These are phyloP conservation scores for Aquilaria malaccensis DNA, from an alignment of 345 rosid genomes.

Conservation along the genomic window DNA sequence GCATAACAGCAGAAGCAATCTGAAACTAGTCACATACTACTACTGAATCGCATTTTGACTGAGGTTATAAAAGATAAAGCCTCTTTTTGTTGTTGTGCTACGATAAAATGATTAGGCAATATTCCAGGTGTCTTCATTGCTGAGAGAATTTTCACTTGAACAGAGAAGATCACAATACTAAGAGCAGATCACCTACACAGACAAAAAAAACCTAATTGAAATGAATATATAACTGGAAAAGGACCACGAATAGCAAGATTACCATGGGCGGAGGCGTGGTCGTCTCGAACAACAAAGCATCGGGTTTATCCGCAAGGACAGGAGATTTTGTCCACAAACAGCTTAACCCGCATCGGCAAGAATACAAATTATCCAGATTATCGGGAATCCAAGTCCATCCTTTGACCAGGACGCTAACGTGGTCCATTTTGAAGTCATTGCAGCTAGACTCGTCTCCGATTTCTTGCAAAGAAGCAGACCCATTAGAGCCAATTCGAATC, in stretches of 20 bases:
- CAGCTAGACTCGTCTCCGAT: slow-evolving; percentile 35
- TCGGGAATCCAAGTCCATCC: slow-evolving; percentile 99
- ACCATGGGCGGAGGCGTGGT: slow-evolving; percentile 76
- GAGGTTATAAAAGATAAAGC: no score
- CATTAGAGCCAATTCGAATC: slow-evolving; percentile 29
- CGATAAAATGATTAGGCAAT: not conserved
- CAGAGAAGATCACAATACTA: no score
- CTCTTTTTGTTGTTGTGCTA: no score
- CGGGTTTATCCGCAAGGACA: slow-evolving; percentile 81
- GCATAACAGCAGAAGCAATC: no score
- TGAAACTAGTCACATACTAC: no score
- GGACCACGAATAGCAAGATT: not conserved
- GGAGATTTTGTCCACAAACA: slow-evolving; percentile 97
- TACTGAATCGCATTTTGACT: no score
- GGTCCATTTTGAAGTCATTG: slow-evolving; percentile 42
- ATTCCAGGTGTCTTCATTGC: not conserved
- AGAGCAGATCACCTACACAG: not conserved
- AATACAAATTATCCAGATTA: slow-evolving; percentile 81
- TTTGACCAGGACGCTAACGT: slow-evolving; percentile 73
- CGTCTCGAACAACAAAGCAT: slow-evolving; percentile 78
- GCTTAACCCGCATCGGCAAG: slow-evolving; percentile 78
- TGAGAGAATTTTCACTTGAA: no score
- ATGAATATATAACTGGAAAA: not conserved
- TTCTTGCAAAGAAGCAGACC: slow-evolving; percentile 52
- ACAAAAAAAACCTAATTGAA: not conserved